Evolutionary conservation across 306 rosid genomes (phyloP), one percentile per base, ranked within the genome.

Genomic region (Prunus mume): DNA sequence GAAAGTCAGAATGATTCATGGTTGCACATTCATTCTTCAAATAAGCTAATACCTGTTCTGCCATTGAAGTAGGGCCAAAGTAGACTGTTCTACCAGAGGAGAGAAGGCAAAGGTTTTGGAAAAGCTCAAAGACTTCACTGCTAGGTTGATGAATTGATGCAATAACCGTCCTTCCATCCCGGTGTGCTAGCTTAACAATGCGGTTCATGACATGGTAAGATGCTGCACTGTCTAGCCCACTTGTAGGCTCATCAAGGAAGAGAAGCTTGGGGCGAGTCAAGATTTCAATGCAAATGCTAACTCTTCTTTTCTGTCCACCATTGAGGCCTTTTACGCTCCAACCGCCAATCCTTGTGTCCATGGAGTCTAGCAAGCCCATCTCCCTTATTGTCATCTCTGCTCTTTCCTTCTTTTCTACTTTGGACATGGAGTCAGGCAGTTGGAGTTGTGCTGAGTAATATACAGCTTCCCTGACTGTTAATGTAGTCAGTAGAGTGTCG

Each of bases 161-260:
- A 71, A 91, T 61, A 18, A 91, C 80, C 8, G 94, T 89, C 69
- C 88, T 86, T 69, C 85, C 84, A 51, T 84, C 91, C 1, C 73
- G 83, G 25, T 9, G 74, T 22, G 86, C 86, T 9, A 89, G 70
- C 13, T 74, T 74, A 2, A 81, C 81, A 65, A 87, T 87, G 49
- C 89, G 76, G 14, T 81, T 89, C 91, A 89, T 86, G 11, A 92
- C 96, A 75, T 90, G 85, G 51, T 77, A 92, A 10, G 97, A 87
- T 56, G 92, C 92, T 13, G 96, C 93, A 57, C 91, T 90, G 22
- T 92, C 97, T 5, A 90, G 90, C 1, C 97, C 96, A 65, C 92
- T 90, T 0, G 96, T 92, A 14, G 96, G 97, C 74, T 92, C 96
- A 63, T 92, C 97, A 55, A 90, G 93, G 70, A 92, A 90, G 3